Base-by-base conservation (phyloP, 2,329 filamentous ascomycete species). In the Monosporascus sp. region DNA sequence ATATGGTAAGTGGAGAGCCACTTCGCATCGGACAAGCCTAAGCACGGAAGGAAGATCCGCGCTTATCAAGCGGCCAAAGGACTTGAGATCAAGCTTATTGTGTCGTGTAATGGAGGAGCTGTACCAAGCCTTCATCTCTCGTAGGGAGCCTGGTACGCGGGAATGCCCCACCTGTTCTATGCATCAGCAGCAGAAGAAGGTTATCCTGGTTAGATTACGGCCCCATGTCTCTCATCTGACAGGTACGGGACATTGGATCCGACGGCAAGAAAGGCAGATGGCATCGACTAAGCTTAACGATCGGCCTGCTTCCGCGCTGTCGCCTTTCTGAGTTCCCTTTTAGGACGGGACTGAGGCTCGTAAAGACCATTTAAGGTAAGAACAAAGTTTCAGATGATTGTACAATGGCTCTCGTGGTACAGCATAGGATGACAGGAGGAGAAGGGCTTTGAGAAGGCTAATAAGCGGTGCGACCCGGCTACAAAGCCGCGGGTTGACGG, bases 371-470 rank as follows among this genome's bases (percentile, higher is more conserved):
- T 53, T 59, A 56, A 48, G 54, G 61, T 49, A 56, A 55, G 58
- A 59, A 15, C 39, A 50, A 56, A 58, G 66, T 66, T 67, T 69
- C 65, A 70, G 63, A 65, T 60, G 61, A 58, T 58, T 60, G 65
- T 64, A 61, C 59, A 56, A 55, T 62, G 55, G 52, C 60, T 61
- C 51, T 48, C 52, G 66, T 70, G 53, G 57, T 59, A 72, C 68
- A 55, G 58, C 63, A 65, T 55, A 62, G 63, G 55, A 65, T 67
- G 64, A 66, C 65, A 68, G 64, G 65, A 62, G 52, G 51, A 43
- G 55, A 53, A 56, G 51, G 53, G 27, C 44, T 49, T 51, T 52
- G 56, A 52, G 55, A 46, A 52, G 59, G 44, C n/a, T 35, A 51
- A 52, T 53, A 54, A 57, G 61, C 55, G 52, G 61, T 65, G 55